Evolutionary conservation across 352 stramenopile species (phyloP).

Genomic region (Globisporangium emineosum): DNA sequence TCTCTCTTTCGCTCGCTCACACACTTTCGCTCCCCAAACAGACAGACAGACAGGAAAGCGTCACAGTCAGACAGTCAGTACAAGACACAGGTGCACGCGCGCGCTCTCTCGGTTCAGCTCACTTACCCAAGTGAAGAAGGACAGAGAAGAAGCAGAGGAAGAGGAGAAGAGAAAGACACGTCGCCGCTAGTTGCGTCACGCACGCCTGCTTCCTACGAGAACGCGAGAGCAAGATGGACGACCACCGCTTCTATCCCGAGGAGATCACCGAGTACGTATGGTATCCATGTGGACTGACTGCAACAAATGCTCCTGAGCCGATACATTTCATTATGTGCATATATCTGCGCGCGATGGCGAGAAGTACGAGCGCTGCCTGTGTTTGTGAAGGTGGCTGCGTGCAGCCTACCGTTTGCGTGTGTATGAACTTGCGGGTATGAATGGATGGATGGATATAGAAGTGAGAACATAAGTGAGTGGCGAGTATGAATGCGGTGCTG

Average conservation of each 20-base stretch:
- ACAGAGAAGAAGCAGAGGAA: neutral
- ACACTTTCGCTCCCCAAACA: constrained; percentile 6
- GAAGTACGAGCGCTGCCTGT: neutral
- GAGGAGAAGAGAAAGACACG: neutral
- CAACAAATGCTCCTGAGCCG: neutral
- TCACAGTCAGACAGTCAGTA: constrained; percentile 3
- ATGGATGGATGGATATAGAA: constrained; percentile 5
- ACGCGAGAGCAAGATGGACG: constrained; percentile 37
- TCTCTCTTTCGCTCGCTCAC: constrained; percentile 3
- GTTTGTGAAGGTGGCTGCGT: neutral
- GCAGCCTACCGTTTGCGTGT: neutral
- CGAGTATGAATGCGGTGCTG: neutral
- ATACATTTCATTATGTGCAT: neutral
- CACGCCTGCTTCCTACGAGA: neutral
- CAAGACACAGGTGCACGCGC: neutral
- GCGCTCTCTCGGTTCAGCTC: neutral
- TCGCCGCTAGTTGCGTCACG: neutral
- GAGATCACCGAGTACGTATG: constrained; percentile 58
- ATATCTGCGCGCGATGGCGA: neutral
- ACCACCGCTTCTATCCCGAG: constrained; percentile 44
- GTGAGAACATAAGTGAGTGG: neutral
- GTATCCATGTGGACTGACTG: neutral
- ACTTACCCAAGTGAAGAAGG: neutral
- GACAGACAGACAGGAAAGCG: neutral
- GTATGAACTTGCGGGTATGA: neutral